These are phyloP conservation scores for Fraxinus paxiana DNA, from an alignment of 305 asterid genomes.

Conservation along the genomic window DNA sequence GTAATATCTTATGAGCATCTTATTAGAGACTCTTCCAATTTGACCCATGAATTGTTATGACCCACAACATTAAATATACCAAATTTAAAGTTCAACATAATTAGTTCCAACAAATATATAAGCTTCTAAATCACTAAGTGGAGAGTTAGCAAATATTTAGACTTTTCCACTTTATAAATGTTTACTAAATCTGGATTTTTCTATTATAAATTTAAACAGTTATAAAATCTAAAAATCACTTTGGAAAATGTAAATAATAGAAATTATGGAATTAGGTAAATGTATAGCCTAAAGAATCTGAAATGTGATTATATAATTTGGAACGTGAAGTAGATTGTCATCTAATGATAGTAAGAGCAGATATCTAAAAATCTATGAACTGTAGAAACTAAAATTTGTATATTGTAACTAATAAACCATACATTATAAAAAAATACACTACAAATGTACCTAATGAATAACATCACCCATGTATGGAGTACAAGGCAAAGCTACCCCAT, in stretches of 20 bases:
- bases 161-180: not conserved
- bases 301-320: not conserved
- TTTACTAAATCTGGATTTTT: not conserved
- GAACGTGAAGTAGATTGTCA: not conserved
- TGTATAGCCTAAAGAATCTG: not conserved
- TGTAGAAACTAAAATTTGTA: not conserved
- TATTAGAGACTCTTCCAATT: not conserved
- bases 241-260: not conserved
- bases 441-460: not conserved
- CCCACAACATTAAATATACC: not conserved
- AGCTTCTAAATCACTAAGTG: not conserved
- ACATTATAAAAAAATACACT: not conserved
- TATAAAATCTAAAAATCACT: not conserved
- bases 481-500: not conserved
- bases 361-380: not conserved
- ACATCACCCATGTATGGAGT: not conserved
- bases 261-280: not conserved
- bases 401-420: not conserved
- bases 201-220: not conserved
- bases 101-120: not conserved
- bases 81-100: not conserved
- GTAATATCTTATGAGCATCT: not conserved
- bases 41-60: not conserved
- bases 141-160: not conserved
- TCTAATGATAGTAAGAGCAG: not conserved